Evolutionary conservation across 805 yeast species (phyloP), one percentile per base, ranked within the genome.

Genomic region (Naumovozyma dairenensis): DNA sequence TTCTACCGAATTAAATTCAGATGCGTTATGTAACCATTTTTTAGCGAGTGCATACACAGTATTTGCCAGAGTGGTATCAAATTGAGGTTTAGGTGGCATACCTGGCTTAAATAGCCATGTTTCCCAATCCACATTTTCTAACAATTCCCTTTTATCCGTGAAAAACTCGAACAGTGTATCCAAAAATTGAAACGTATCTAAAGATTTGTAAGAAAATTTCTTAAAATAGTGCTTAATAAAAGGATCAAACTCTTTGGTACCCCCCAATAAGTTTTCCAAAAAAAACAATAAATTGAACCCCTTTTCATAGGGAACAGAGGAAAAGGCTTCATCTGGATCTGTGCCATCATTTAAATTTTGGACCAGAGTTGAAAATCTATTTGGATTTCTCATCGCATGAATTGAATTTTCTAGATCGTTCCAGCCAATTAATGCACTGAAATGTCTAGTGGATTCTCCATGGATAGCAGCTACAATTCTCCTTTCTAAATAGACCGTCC

Each of bases 401-500:
- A 85, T 72, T 8, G 85, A 63, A 40, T 75, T 73, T 32, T 71
- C 75, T 50, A 86, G 67, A 47, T 78, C 92, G 34, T 74, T 74
- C 95, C 95, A 86, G 32, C 96, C 96, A 48, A 82, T 80, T 40
- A 86, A 76, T 25, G 86, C 85, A 40, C 78, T 69, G 53, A 86
- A 82, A 46, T 84, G 89, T 52, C 95, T 72, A 27, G 72, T 66
- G 21, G 74, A 59, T 47, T 82, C 89, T 16, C 92, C 94, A 50
- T 83, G 84, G n/a, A 84, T 55, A 12, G 67, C 71, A 13, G 82
- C 94, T 19, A 75, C 63, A 38, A 86, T 85, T 48, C 94, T 66
- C 55, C 96, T 72, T 59, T 86, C 96, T 24, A 86, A 59, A 55
- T 86, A 86, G 25, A 86, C 95, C 5, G 95, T 85, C 95, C 95